phyloP scores from a whole-genome alignment of 768 basidiomycete genomes.

The Termitomyces sp. region DNA sequence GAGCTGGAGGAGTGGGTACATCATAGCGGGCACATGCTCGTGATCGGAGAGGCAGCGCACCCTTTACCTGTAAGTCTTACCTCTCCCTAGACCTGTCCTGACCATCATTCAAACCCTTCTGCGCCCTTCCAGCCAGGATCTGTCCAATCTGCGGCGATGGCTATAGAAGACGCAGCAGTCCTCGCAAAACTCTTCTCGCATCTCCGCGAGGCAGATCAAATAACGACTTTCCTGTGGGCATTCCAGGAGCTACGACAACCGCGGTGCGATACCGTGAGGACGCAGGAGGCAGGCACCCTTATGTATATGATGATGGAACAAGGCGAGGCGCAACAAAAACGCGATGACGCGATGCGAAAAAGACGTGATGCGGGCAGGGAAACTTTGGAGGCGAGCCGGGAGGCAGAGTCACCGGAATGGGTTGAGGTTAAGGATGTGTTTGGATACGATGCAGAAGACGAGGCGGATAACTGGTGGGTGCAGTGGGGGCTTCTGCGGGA shows the following conservation, averaged over 20 bases:
- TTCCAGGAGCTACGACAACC: constrained; percentile 51
- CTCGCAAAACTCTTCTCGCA: constrained; percentile 56
- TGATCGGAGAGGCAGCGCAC: constrained; percentile 53
- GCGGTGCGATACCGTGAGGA: constrained; percentile 35
- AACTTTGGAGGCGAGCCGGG: constrained; percentile 7
- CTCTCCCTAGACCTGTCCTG: background rate
- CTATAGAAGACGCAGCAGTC: constrained; percentile 55
- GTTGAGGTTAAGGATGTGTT: constrained; percentile 41
- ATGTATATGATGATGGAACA: constrained; percentile 38
- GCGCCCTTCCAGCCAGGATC: constrained; percentile 36
- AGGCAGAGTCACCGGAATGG: constrained; percentile 29
- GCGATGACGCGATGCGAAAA: constrained; percentile 32
- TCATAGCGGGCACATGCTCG: constrained; percentile 32
- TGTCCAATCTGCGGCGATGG: constrained; percentile 40
- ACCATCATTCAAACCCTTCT: background rate
- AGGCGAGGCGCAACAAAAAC: constrained; percentile 32
- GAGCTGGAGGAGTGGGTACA: constrained; percentile 47
- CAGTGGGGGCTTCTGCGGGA: constrained; percentile 44
- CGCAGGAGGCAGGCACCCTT: constrained; percentile 37
- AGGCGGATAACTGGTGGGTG: constrained; percentile 58
- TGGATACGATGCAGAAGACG: constrained; percentile 51
- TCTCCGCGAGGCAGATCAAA: constrained; percentile 39
- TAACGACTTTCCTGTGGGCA: constrained; percentile 43
- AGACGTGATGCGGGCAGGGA: constrained; percentile 21
- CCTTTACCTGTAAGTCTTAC: constrained; percentile 38